Percentiles rank a stretch among this genome's conserved stretches.
Conservation (phyloP, 2,329 filamentous ascomycete genomes). For the Penicillium sumatraense region DNA sequence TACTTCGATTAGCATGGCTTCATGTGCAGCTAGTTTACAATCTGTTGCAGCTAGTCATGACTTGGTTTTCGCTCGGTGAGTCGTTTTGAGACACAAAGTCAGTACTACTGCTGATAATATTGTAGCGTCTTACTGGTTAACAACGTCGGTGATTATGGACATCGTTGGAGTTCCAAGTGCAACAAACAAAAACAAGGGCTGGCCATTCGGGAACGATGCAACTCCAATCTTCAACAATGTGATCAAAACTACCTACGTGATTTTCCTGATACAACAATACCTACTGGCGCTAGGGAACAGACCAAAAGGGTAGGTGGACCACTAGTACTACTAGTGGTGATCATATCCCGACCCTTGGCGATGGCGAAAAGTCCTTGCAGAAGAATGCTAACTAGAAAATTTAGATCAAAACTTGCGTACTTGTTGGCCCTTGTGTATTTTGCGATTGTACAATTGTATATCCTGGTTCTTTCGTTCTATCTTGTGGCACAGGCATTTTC, state of each 20-base stretch:
- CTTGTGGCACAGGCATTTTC: conserved; percentile 2
- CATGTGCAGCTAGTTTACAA: conserved; percentile 8
- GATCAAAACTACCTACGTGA: background rate
- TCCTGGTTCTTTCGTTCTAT: conserved; percentile 7
- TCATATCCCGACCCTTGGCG: background rate
- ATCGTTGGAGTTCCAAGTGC: conserved; percentile 74
- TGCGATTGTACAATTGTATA: background rate
- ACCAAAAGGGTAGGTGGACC: conserved; percentile 5
- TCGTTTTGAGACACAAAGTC: background rate
- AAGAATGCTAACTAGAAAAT: background rate
- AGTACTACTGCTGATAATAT: conserved; percentile 35
- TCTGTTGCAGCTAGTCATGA: conserved; percentile 3
- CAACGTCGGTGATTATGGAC: conserved; percentile 95
- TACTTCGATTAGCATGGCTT: background rate
- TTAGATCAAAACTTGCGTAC: conserved; percentile 3
- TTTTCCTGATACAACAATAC: background rate
- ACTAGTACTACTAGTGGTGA: background rate
- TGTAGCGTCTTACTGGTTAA: conserved; percentile 89
- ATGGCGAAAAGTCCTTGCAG: background rate
- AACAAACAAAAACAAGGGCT: conserved; percentile 64
- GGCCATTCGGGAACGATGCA: conserved; percentile 83
- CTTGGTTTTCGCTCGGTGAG: conserved; percentile 9
- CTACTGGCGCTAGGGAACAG: conserved; percentile 3
- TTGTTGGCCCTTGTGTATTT: background rate
- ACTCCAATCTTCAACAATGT: conserved; percentile 39